Evolutionary conservation across 306 rosid species (phyloP).

Genomic region (Biancaea sappan): DNA sequence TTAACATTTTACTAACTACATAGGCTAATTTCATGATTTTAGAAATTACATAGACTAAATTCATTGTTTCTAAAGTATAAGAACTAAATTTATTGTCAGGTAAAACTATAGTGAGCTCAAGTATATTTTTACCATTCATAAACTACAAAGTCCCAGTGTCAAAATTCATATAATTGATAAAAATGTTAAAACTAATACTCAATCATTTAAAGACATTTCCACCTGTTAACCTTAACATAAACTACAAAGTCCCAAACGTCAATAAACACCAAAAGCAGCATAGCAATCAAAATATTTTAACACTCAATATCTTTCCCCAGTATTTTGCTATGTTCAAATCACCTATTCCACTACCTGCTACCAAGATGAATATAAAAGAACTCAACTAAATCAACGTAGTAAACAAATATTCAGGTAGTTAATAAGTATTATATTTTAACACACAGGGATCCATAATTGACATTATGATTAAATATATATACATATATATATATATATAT

Average conservation of each 20-base stretch:
- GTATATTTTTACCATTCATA: no score
- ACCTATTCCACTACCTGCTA: not conserved
- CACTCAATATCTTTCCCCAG: not conserved
- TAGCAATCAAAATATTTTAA: not conserved
- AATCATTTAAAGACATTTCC: not conserved
- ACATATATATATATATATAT: no score
- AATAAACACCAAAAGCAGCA: not conserved
- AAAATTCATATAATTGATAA: no score
- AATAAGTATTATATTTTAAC: constrained; percentile 4
- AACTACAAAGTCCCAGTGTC: no score
- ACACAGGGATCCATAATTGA: constrained; percentile 11
- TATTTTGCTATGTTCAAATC: not conserved
- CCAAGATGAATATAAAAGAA: not conserved
- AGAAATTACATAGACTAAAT: no score
- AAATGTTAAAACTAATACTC: no score
- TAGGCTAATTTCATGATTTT: no score
- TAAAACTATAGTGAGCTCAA: no score
- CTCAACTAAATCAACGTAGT: not conserved
- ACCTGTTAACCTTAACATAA: not conserved
- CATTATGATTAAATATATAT: no score
- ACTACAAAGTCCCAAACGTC: constrained; percentile 7
- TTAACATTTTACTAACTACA: no score
- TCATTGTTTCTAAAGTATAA: no score
- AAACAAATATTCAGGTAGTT: constrained; percentile 2
- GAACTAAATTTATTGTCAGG: no score